Evolutionary conservation across 2,329 filamentous ascomycete species (phyloP), one percentile per base, ranked within the genome.

Genomic region (Scedosporium dehoogii): DNA sequence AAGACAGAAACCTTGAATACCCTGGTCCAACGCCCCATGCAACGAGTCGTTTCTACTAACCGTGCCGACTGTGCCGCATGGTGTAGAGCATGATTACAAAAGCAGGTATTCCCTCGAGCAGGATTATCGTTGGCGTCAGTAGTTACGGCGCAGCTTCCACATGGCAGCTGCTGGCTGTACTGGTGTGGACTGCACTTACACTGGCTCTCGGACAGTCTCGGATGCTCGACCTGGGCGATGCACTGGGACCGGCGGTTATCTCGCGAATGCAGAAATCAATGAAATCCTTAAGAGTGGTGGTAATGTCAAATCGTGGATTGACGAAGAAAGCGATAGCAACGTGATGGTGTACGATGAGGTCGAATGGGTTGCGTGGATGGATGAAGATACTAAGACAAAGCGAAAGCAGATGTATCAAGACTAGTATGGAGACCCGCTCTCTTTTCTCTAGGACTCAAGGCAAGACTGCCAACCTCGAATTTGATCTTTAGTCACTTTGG

Each of bases 91-190:
- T 57, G 55, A 68, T 74, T 21, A 74, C 73, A 3, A 74, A 73
- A 58, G 72, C 73, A 0, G 71, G 71, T 1, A 70, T 73, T 0
- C 65, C 68, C 0, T 68, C 71, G 0, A 64, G 67, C 21, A 74
- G 72, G 64, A 51, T 75, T 3, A 60, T 70, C 0, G 69, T 75
- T 0, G 73, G 73, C 1, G 64, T 74, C 0, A 60, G 67, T 3
- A 71, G 68, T 58, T 75, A 74, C 42, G 72, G 70, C 64, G 72
- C 1, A 67, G 67, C 1, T 76, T 75, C 65, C 61, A 70, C 12
- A 75, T 76, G 73, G 59, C 67, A 0, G 57, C 67, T 2, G 38
- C 66, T 0, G 65, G 67, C n/a, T 76, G 72, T 63, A 67, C 58
- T 0, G 69, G 69, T 0, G 67, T 67, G 10, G 56, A 60, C 5